Percentiles rank a stretch among this genome's conserved stretches.
Conservation (phyloP, 75 land plant genomes). For the Picea glauca region DNA sequence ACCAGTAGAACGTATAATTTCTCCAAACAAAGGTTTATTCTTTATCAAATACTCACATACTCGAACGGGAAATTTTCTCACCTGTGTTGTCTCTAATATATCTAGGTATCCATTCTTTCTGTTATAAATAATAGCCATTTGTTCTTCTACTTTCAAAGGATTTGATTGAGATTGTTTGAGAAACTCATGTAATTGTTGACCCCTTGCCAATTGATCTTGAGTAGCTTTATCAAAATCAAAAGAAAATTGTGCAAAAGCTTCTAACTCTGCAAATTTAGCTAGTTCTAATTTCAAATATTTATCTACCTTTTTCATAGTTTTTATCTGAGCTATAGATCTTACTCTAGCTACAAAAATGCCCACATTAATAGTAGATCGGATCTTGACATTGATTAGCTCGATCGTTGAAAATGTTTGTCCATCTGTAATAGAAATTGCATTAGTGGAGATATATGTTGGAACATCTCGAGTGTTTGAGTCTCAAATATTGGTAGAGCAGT, state of each 20-base stretch:
- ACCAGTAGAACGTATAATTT: no score
- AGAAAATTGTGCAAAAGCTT: constrained; percentile 24
- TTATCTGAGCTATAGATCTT: not conserved
- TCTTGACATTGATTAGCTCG: not conserved
- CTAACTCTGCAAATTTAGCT: constrained; percentile 14
- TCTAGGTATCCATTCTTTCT: not conserved
- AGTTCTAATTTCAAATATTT: not conserved
- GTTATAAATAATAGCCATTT: constrained; percentile 5
- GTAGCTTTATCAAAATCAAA: constrained; percentile 22
- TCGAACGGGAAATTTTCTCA: no score
- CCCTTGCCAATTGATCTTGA: constrained; percentile 24
- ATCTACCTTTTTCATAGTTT: no score
- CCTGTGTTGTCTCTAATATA: not conserved
- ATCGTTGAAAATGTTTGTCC: not conserved
- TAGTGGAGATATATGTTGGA: constrained; percentile 5
- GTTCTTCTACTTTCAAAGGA: not conserved
- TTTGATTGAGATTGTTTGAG: not conserved
- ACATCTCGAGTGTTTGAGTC: not conserved
- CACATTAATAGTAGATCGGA: not conserved
- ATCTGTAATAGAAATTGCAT: not conserved
- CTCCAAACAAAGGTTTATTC: no score
- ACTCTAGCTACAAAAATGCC: constrained; percentile 1
- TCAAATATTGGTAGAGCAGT: constrained; percentile 1
- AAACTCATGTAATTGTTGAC: constrained; percentile 1
- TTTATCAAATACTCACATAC: no score